Conservation (phyloP, 148 eudicot species). For the Spergularia bocconei region DNA sequence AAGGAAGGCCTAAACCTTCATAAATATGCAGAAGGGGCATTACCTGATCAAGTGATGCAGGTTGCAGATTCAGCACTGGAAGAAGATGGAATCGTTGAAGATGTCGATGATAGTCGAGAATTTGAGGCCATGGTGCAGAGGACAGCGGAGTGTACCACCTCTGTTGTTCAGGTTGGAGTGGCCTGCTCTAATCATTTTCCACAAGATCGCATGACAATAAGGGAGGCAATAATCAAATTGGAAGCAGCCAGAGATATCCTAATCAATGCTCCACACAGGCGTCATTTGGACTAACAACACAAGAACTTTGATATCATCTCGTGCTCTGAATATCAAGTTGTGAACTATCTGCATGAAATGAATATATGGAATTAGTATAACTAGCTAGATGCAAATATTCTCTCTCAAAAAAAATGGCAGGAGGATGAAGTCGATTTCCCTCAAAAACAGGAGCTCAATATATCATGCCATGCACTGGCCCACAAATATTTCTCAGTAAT, state of each 20-base stretch:
- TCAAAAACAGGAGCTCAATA: too few species aligned
- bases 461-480: too few species aligned
- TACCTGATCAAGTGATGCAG: slow-evolving; percentile 11
- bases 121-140: not conserved
- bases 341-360: too few species aligned
- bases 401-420: too few species aligned
- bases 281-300: not conserved
- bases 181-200: slow-evolving; percentile 8
- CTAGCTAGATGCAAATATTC: too few species aligned
- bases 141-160: not conserved
- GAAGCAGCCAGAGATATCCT: slow-evolving; percentile 1
- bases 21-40: slow-evolving; percentile 11
- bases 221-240: slow-evolving; percentile 7
- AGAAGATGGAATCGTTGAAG: not conserved
- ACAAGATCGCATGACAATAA: slow-evolving; percentile 10
- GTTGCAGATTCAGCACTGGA: slow-evolving; percentile 3
- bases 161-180: slow-evolving; percentile 12
- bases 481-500: too few species aligned
- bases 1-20: slow-evolving; percentile 15
- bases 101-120: not conserved
- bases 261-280: not conserved
- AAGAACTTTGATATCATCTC: too few species aligned
- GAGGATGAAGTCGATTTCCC: too few species aligned
- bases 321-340: too few species aligned
- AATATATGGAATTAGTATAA: too few species aligned